Conservation (phyloP, 768 basidiomycete species). For the Lentinula edodes region DNA sequence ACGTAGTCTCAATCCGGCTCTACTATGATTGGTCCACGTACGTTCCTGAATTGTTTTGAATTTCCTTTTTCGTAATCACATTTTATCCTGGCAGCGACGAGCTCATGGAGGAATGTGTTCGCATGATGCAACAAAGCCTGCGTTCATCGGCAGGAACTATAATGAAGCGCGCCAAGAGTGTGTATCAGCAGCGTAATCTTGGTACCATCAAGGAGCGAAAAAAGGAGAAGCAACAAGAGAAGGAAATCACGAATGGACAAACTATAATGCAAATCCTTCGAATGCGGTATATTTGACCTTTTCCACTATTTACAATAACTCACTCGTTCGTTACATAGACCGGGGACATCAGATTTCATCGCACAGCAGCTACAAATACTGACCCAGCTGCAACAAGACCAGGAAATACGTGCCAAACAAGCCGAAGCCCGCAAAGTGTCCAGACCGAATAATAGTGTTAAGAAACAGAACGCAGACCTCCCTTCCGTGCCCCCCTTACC, state of each 20-base stretch:
- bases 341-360: conserved; percentile 81
- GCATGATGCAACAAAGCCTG: conserved; percentile 88
- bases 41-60: conserved; percentile 17
- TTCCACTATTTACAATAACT: not conserved
- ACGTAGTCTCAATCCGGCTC: conserved; percentile 81
- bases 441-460: conserved; percentile 27
- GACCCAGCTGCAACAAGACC: conserved; percentile 76
- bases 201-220: conserved; percentile 95
- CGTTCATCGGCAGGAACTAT: conserved; percentile 60
- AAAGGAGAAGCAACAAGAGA: conserved; percentile 83
- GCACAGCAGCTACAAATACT: conserved; percentile 82
- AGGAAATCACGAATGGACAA: conserved; percentile 75
- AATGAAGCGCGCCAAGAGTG: conserved; percentile 89
- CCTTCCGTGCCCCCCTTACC: conserved; percentile 28
- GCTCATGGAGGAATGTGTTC: conserved; percentile 92
- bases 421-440: conserved; percentile 53
- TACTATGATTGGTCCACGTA: conserved; percentile 97
- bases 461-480: conserved; percentile 27
- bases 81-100: conserved; percentile 48
- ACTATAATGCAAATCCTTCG: conserved; percentile 92
- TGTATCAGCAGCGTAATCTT: conserved; percentile 88
- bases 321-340: conserved; percentile 34
- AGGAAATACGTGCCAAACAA: conserved; percentile 65
- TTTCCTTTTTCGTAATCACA: not conserved
- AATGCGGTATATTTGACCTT: conserved; percentile 63